phyloP scores from a whole-genome alignment of 352 stramenopile genomes.

The Phytophthora quininea region DNA sequence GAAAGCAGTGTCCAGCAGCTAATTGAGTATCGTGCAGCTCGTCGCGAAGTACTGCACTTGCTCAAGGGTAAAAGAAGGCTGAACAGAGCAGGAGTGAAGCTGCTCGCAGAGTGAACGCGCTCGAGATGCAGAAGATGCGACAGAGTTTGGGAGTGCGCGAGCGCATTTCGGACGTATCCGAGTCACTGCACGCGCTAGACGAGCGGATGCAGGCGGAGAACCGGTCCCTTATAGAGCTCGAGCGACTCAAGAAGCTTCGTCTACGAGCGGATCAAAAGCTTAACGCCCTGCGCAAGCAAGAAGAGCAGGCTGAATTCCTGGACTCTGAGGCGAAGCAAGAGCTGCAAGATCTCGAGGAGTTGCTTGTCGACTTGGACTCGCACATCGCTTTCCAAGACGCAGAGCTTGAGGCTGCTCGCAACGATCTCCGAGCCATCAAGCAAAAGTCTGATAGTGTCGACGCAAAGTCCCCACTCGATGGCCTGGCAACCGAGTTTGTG shows the following conservation, averaged over 20 bases:
- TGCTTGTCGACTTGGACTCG: conserved; percentile 81
- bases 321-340: conserved; percentile 73
- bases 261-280: conserved; percentile 76
- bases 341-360: conserved; percentile 67
- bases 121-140: conserved; percentile 84
- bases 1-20: conserved; percentile 60
- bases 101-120: conserved; percentile 53
- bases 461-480: conserved; percentile 55
- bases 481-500: conserved; percentile 35
- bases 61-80: conserved; percentile 71
- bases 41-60: conserved; percentile 63
- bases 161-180: conserved; percentile 77
- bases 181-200: conserved; percentile 62
- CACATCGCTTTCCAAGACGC: conserved; percentile 86
- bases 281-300: conserved; percentile 41
- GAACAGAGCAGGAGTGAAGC: conserved; percentile 66
- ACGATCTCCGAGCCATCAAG: conserved; percentile 62
- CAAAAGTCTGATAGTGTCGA: conserved; percentile 37
- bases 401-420: conserved; percentile 56
- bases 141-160: conserved; percentile 74
- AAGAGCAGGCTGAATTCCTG: conserved; percentile 60
- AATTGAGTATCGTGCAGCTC: conserved; percentile 61
- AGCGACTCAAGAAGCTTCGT: conserved; percentile 71
- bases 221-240: conserved; percentile 67
- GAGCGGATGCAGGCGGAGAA: conserved; percentile 68